Base-by-base conservation (phyloP, 2,329 filamentous ascomycete species). In the Oidium heveae region DNA sequence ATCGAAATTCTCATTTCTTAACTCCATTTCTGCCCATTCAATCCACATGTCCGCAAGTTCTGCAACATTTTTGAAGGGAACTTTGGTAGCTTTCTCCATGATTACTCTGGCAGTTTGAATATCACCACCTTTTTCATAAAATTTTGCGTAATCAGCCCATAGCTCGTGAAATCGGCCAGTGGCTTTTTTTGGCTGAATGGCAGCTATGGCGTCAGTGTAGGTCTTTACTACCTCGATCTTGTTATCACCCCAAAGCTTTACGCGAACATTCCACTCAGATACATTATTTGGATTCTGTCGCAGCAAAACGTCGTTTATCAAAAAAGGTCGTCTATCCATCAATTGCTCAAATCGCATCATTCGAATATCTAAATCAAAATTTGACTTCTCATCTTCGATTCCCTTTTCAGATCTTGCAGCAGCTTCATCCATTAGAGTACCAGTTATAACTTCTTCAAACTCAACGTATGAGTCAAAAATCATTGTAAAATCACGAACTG, bases 31-130 rank as follows among this genome's bases (percentile, higher is more conserved):
- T 0, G 93, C 89, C 89, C 91, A 98, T 68, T 94, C 87, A 59
- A 93, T 93, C 91, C 91, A 98, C 76, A 91, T 94, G 63, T 98
- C 91, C 20, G 91, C 91, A 56, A 98, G 74, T 68, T 98, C 91
- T 33, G 84, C 80, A n/a, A 98, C 89, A 0, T 88, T 93, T 65
- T 94, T 96, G 73, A 93, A 98, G 0, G 89, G 88, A 0, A 98
- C 91, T 65, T 95, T 96, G 64, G 94, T 85, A 15, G 89, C 89
- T 69, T 96, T 98, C 66, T 96, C 89, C 77, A 96, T 84, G 63
- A 98, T 96, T 57, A 94, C 75, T 34, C 91, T 77, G 39, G 91
- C 88, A 59, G 82, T 94, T 54, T 79, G 75, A 41, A 96, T 65
- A 65, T 96, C 88, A 5, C 83, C 84, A 2, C 84, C 86, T 34